Evolutionary conservation across 2,329 filamentous ascomycete species (phyloP).

Genomic region (Neofusicoccum sp.): DNA sequence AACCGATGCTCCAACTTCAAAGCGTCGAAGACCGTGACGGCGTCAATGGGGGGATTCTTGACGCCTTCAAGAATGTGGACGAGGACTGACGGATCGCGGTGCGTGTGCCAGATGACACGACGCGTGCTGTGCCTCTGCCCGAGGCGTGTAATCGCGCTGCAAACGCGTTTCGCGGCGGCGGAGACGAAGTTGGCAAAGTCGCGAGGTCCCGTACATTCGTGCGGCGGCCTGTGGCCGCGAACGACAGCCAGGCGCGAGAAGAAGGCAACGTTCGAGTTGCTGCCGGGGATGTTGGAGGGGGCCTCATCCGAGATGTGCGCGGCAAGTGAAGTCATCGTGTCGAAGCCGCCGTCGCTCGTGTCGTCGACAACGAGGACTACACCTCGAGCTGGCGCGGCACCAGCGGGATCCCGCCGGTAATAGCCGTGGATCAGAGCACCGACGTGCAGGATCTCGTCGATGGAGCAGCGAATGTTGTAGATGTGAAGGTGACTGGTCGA

Average conservation of each 20-base stretch:
- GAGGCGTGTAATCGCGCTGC: not conserved
- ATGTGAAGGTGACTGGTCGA: not conserved
- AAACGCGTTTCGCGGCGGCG: not conserved
- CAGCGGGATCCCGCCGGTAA: not conserved
- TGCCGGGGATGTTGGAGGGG: not conserved
- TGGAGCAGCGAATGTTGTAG: not conserved
- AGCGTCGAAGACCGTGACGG: not conserved
- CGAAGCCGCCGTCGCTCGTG: not conserved
- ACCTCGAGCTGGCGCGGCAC: not conserved
- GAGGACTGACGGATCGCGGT: not conserved
- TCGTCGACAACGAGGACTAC: not conserved
- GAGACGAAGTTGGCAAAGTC: not conserved
- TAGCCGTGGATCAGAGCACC: not conserved
- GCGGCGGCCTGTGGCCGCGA: not conserved
- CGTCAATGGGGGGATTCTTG: not conserved
- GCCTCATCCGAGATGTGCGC: not conserved
- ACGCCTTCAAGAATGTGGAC: not conserved
- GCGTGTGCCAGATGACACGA: not conserved
- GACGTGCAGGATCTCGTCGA: not conserved
- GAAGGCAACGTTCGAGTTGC: not conserved
- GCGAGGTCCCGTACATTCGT: not conserved
- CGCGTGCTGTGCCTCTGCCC: not conserved
- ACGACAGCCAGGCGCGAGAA: slow-evolving; percentile 1
- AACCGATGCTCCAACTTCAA: not conserved
- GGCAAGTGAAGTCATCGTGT: not conserved